These are phyloP conservation scores for Hypoxylon intermedium DNA, from an alignment of 495 filamentous ascomycete genomes.

Conservation along the genomic window DNA sequence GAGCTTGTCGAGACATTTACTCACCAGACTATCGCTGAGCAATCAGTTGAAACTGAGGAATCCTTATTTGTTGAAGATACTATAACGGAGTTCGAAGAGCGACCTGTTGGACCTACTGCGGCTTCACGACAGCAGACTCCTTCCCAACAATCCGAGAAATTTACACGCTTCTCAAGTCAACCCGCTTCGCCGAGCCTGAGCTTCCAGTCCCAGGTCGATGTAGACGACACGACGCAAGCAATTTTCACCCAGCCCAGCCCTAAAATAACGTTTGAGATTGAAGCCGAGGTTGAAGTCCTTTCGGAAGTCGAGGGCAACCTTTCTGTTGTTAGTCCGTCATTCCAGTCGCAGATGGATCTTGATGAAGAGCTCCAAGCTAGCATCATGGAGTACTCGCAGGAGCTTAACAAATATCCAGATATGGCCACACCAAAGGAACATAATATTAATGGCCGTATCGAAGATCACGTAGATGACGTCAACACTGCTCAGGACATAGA, in stretches of 20 bases:
- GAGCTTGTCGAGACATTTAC: neutral
- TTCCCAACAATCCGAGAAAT: neutral
- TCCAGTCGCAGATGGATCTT: slow-evolving; percentile 38
- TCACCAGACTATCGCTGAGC: neutral
- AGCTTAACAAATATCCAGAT: slow-evolving; percentile 11
- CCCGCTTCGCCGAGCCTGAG: slow-evolving; percentile 17
- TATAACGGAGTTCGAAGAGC: neutral
- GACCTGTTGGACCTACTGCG: neutral
- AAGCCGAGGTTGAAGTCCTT: slow-evolving; percentile 1
- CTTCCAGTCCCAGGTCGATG: slow-evolving; percentile 34
- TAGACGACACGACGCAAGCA: slow-evolving; percentile 10
- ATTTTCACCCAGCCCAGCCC: slow-evolving; percentile 5
- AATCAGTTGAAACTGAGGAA: neutral
- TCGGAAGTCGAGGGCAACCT: neutral
- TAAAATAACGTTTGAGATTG: neutral
- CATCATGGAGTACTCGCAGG: slow-evolving; percentile 31
- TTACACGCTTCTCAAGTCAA: neutral
- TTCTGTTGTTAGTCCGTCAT: slow-evolving; percentile 17
- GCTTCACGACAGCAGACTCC: slow-evolving; percentile 2
- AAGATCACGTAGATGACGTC: slow-evolving; percentile 9
- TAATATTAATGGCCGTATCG: neutral
- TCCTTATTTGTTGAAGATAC: neutral
- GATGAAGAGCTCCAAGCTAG: slow-evolving; percentile 44
- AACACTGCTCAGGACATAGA: slow-evolving; percentile 5
- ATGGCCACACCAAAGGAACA: neutral